Conservation (phyloP, 441 rosid genomes). For the Erodium texanum region DNA sequence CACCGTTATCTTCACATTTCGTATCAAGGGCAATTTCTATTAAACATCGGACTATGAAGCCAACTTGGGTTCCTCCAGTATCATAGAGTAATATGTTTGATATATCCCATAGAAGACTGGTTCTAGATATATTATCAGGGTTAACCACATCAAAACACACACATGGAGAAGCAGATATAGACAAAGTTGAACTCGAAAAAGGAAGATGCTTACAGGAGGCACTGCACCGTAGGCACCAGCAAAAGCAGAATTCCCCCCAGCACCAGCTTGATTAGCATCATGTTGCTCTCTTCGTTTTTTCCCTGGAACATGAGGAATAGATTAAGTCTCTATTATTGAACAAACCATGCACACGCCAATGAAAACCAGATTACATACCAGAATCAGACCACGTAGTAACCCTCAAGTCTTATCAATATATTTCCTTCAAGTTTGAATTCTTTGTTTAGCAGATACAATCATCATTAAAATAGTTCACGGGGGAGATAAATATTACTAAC, state of each 20-base stretch:
- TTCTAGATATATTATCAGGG: not conserved
- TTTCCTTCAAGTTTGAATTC: not conserved
- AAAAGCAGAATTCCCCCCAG: conserved; percentile 49
- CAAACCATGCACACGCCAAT: no score
- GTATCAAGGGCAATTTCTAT: not conserved
- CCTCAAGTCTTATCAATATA: no score
- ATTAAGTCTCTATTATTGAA: no score
- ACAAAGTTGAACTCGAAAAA: conserved; percentile 1
- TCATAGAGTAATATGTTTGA: no score
- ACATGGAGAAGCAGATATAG: not conserved
- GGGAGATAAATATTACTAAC: not conserved
- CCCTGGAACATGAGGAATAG: conserved; percentile 24
- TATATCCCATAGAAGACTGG: not conserved
- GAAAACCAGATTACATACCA: no score
- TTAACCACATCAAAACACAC: not conserved
- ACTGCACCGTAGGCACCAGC: conserved; percentile 59
- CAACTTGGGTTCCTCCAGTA: not conserved
- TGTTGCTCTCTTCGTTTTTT: conserved; percentile 82
- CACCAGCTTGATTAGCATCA: conserved; percentile 44
- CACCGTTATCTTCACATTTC: not conserved
- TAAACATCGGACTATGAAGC: not conserved
- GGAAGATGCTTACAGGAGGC: conserved; percentile 60
- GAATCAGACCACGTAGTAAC: no score
- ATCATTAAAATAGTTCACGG: not conserved
- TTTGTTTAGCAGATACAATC: not conserved